Evolutionary conservation across 768 basidiomycete species (phyloP).

Genomic region (Cantharellus cinnabarinus): DNA sequence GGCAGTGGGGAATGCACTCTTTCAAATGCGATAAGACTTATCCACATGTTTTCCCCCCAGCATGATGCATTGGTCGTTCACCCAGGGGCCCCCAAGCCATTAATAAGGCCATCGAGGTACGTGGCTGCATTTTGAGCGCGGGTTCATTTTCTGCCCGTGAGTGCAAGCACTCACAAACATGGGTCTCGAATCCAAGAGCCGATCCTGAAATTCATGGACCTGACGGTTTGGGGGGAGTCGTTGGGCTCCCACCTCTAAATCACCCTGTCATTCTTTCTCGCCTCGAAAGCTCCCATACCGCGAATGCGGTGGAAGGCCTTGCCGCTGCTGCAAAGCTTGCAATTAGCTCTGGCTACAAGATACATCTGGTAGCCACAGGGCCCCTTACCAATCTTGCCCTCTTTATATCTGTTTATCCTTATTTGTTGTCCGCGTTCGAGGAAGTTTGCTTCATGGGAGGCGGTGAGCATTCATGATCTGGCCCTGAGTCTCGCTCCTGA

Average conservation of each 20-base stretch:
- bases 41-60: conserved; percentile 53
- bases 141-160: neutral
- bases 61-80: conserved; percentile 33
- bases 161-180: neutral
- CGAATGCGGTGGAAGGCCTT: conserved; percentile 48
- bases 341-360: conserved; percentile 32
- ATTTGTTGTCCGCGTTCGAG: conserved; percentile 34
- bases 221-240: conserved; percentile 70
- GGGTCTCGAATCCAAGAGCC: neutral
- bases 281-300: neutral
- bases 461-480: conserved; percentile 13
- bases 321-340: conserved; percentile 28
- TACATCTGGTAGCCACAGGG: conserved; percentile 54
- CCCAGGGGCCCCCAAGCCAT: conserved; percentile 48
- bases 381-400: conserved; percentile 72
- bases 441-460: conserved; percentile 82
- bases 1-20: conserved; percentile 32
- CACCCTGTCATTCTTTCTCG: conserved; percentile 1
- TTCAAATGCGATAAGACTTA: conserved; percentile 56
- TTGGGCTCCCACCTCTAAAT: conserved; percentile 35
- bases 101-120: conserved; percentile 38
- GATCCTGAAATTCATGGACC: conserved; percentile 44
- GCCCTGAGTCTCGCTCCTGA: too few species aligned
- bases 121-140: neutral
- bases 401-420: conserved; percentile 35